Evolutionary conservation across 371 early-diverging fungal species (phyloP), one percentile per base, ranked within the genome.

Genomic region (Mucor irregularis): DNA sequence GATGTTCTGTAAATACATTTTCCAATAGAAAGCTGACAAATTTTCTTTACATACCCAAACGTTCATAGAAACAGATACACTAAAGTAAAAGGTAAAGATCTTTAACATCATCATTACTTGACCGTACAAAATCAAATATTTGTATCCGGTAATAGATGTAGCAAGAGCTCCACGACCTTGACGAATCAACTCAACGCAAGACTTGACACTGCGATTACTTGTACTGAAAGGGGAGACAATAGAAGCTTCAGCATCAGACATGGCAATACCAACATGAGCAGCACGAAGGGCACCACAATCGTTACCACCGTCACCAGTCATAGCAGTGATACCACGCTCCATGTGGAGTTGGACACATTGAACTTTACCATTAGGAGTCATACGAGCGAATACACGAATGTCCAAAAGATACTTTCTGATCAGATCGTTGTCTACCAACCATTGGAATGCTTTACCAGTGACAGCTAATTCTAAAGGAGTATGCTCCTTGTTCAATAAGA

Each of bases 261-360:
- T 81, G n/a, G 96, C 91, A 33, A 97, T 71, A 49, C 98, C 96
- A 19, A 91, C 94, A 60, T 95, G 94, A 11, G 96, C 90, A 33
- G 88, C 90, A 57, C 90, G 89, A 44, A 98, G 75, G 6, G 97
- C 98, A 49, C 93, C 95, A 59, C 93, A 91, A 69, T 98, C 98
- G 75, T 98, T 98, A 45, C 90, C 95, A 61, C 98, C 98, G 74
- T 98, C 98, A 51, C 98, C 98, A 60, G 91, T 90, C 91, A 94
- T 92, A 25, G 88, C 92, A 28, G 91, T 90, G 34, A 91, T 80
- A 44, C 82, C 84, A 34, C 81, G 77, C 48, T 81, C 80, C 89
- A 89, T 89, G 61, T 89, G 90, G 43, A 87, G 74, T 33, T 87
- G 76, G 6, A 92, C 81, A 58, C 88, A 87, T 34, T 81, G 72